A percentile compares a stretch with the other conserved stretches of the same genome.
These are phyloP conservation scores for Serendipita sp. DNA, from an alignment of 768 basidiomycete genomes.

Conservation along the genomic window DNA sequence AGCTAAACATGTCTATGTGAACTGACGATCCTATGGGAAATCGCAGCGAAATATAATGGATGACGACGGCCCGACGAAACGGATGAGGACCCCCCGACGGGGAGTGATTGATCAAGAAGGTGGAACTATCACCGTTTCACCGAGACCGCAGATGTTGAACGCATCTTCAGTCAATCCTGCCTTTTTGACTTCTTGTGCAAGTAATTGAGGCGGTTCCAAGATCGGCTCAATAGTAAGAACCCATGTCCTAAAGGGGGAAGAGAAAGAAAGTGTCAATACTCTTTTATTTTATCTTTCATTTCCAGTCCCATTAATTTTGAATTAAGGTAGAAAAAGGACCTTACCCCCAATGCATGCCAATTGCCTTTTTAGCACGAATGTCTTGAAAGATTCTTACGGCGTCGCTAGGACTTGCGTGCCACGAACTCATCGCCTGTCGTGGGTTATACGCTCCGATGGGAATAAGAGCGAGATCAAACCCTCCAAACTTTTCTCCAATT, in stretches of 20 bases:
- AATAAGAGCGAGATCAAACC: slow-evolving; percentile 53
- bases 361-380: slow-evolving; percentile 37
- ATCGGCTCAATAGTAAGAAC: slow-evolving; percentile 38
- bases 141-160: slow-evolving; percentile 43
- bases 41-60: too few species aligned
- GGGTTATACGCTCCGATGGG: slow-evolving; percentile 47
- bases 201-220: slow-evolving; percentile 39
- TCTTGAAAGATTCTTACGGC: slow-evolving; percentile 53
- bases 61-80: too few species aligned
- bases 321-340: slow-evolving; percentile 23
- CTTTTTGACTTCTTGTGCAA: slow-evolving; percentile 37
- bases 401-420: slow-evolving; percentile 54
- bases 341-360: slow-evolving; percentile 62
- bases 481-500: slow-evolving; percentile 46
- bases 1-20: not conserved
- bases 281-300: slow-evolving; percentile 2
- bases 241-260: slow-evolving; percentile 29
- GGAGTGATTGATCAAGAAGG: not conserved
- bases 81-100: too few species aligned
- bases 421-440: slow-evolving; percentile 36
- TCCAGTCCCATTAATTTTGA: too few species aligned
- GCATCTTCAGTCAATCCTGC: slow-evolving; percentile 33
- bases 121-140: slow-evolving; percentile 33
- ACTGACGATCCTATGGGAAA: too few species aligned
- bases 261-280: not conserved